Conservation (phyloP, 2,329 filamentous ascomycete species). For the Pseudogymnoascus sp. region DNA sequence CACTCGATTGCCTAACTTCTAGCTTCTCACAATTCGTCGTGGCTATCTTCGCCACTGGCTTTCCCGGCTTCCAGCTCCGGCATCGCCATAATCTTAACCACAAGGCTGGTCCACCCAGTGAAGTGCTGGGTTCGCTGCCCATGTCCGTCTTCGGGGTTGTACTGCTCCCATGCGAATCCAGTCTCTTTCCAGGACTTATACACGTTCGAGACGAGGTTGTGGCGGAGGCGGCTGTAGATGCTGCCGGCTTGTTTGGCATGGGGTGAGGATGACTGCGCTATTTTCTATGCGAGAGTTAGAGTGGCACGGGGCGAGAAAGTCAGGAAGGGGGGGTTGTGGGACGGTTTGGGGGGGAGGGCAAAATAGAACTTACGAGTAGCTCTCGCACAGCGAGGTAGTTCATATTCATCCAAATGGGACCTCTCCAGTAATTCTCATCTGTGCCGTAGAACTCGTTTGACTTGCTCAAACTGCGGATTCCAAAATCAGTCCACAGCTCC, state of each 20-base stretch:
- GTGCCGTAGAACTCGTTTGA: slow-evolving; percentile 77
- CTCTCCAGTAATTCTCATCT: slow-evolving; percentile 93
- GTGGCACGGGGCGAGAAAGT: background rate
- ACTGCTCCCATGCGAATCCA: slow-evolving; percentile 98
- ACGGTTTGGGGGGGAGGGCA: slow-evolving; percentile 10
- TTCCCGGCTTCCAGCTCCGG: slow-evolving; percentile 42
- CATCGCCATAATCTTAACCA: slow-evolving; percentile 97
- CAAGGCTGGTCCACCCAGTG: slow-evolving; percentile 96
- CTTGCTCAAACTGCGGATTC: slow-evolving; percentile 83
- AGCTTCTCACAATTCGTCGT: slow-evolving; percentile 20
- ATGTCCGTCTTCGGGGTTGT: slow-evolving; percentile 82
- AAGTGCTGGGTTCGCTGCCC: slow-evolving; percentile 98
- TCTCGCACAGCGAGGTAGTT: slow-evolving; percentile 81
- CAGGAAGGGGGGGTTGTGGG: background rate
- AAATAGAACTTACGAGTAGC: slow-evolving; percentile 56
- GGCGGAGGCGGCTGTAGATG: slow-evolving; percentile 68
- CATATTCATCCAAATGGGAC: slow-evolving; percentile 91
- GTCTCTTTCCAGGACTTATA: slow-evolving; percentile 83
- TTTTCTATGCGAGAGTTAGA: slow-evolving; percentile 43
- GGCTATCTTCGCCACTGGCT: slow-evolving; percentile 9
- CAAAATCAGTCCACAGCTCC: slow-evolving; percentile 82
- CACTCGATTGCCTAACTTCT: background rate
- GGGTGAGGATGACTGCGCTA: slow-evolving; percentile 43
- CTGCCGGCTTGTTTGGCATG: slow-evolving; percentile 60
- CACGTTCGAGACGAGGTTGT: slow-evolving; percentile 81